Conservation (phyloP, 2,329 filamentous ascomycete genomes). For the Colletotrichum orchidophilum region DNA sequence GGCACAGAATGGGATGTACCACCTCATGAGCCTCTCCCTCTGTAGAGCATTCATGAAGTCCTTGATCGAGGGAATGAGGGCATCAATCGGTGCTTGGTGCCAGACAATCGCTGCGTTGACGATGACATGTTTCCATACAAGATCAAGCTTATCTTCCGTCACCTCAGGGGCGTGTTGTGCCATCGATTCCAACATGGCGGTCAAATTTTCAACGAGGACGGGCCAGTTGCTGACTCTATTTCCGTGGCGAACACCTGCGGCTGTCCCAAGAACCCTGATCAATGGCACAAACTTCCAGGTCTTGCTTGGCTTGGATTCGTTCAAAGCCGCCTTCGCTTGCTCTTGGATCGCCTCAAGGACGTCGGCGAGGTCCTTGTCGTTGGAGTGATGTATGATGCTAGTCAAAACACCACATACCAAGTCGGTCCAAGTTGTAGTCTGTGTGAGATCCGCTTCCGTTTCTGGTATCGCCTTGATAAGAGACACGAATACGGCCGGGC, state of each 20-base stretch:
- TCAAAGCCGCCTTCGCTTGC: conserved; percentile 50
- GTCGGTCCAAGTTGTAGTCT: conserved; percentile 65
- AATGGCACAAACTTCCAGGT: conserved; percentile 57
- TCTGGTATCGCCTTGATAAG: conserved; percentile 62
- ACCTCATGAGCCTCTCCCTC: conserved; percentile 70
- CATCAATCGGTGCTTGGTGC: conserved; percentile 81
- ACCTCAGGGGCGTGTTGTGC: conserved; percentile 49
- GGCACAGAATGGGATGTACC: conserved; percentile 88
- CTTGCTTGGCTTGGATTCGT: conserved; percentile 46
- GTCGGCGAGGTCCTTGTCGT: conserved; percentile 75
- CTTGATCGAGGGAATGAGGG: conserved; percentile 75
- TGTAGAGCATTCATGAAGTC: conserved; percentile 72
- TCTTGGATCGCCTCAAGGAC: conserved; percentile 71
- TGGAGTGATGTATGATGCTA: conserved; percentile 85
- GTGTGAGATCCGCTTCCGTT: conserved; percentile 57
- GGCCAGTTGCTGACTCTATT: conserved; percentile 79
- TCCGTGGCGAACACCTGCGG: conserved; percentile 84
- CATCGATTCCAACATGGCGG: conserved; percentile 60
- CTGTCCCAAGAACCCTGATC: conserved; percentile 70
- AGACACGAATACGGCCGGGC: conserved; percentile 60
- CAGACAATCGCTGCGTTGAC: conserved; percentile 72
- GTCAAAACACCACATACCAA: conserved; percentile 81
- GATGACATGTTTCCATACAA: conserved; percentile 68
- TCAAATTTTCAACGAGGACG: conserved; percentile 65
- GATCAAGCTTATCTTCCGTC: conserved; percentile 46